Percentiles rank a stretch among this genome's conserved stretches.
Conservation (phyloP, 768 basidiomycete genomes). For the Xanthoconium stramineum region DNA sequence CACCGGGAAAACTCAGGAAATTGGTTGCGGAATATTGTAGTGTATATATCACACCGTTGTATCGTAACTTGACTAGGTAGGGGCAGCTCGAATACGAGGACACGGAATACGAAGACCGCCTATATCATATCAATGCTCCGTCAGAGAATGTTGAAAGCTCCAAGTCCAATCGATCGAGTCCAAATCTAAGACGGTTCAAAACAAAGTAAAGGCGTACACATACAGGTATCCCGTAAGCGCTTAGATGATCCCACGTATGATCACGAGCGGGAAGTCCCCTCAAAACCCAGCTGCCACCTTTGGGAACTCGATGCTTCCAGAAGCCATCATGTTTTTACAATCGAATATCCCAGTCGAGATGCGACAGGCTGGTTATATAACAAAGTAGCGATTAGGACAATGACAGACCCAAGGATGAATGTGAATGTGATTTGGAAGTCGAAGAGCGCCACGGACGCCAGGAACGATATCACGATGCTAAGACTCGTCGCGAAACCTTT, state of each 20-base stretch:
- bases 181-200: conserved; percentile 23
- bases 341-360: conserved; percentile 26
- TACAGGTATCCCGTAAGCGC: conserved; percentile 20
- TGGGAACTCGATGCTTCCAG: neutral
- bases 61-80: conserved; percentile 18
- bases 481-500: conserved; percentile 96
- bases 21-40: conserved; percentile 23
- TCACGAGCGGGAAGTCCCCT: conserved; percentile 2
- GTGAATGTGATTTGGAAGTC: conserved; percentile 82
- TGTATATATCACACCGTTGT: conserved; percentile 29
- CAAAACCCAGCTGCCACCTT: neutral
- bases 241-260: conserved; percentile 6
- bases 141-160: conserved; percentile 12
- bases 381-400: conserved; percentile 88
- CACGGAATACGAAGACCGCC: conserved; percentile 15
- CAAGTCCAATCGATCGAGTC: conserved; percentile 23
- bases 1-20: neutral
- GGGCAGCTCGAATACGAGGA: conserved; percentile 2
- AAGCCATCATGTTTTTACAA: conserved; percentile 21
- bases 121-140: conserved; percentile 22
- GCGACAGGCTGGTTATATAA: conserved; percentile 74
- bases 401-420: conserved; percentile 78
- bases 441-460: conserved; percentile 88
- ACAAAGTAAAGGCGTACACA: conserved; percentile 19
- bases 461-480: conserved; percentile 92